Evolutionary conservation across 306 rosid genomes (phyloP).

Genomic region (Rosa persica): DNA sequence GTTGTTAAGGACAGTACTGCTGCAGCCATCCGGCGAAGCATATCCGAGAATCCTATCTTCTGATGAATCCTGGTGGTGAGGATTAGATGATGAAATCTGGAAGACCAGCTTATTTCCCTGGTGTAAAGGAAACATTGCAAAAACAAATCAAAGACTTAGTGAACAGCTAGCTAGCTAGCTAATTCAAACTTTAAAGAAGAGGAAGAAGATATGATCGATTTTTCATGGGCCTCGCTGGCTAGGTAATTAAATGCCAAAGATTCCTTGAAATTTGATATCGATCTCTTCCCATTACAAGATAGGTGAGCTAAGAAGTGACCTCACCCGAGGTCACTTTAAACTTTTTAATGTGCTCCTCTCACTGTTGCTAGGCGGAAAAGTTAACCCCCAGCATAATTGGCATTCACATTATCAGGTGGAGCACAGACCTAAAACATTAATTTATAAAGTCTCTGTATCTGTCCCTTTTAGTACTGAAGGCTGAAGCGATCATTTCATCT

Average conservation of each 20-base stretch:
- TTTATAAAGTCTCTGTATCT: neutral
- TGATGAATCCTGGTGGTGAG: conserved; percentile 43
- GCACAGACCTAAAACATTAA: conserved; percentile 5
- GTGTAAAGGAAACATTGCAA: conserved; percentile 61
- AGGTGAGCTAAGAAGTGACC: conserved; percentile 30
- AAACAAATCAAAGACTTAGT: conserved; percentile 2
- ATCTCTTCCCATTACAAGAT: conserved; percentile 20
- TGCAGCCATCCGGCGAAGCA: conserved; percentile 32
- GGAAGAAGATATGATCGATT: conserved; percentile 25
- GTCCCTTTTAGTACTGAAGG: neutral
- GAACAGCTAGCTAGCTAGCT: neutral
- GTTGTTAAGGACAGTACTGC: conserved; percentile 19
- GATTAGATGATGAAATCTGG: conserved; percentile 47
- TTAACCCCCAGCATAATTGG: conserved; percentile 21
- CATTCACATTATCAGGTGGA: conserved; percentile 26
- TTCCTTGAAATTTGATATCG: conserved; percentile 24
- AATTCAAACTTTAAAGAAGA: conserved; percentile 12
- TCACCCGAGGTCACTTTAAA: conserved; percentile 16
- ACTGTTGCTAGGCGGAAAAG: conserved; percentile 26
- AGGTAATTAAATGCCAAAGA: conserved; percentile 27
- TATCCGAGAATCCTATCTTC: conserved; percentile 48
- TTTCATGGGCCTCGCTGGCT: conserved; percentile 15
- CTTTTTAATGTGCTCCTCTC: conserved; percentile 9
- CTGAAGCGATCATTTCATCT: neutral
- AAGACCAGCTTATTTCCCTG: conserved; percentile 64